phyloP scores from a whole-genome alignment of 2,329 filamentous ascomycete genomes.

The Fusarium chuoi region DNA sequence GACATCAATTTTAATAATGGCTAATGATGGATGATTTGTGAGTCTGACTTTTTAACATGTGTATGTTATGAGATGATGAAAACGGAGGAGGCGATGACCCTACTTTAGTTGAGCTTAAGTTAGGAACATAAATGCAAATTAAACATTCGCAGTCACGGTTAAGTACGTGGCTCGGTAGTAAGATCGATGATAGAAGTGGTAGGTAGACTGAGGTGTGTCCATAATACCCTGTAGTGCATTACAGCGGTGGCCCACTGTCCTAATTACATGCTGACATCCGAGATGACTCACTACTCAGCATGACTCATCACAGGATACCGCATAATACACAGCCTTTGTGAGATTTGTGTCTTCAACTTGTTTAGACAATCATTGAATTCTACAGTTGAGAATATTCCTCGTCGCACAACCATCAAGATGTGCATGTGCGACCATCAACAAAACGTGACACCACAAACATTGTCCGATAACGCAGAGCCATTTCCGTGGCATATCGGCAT shows the following conservation, averaged over 20 bases:
- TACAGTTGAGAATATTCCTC: neutral
- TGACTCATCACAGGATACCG: neutral
- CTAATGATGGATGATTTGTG: no score
- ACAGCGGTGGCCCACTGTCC: neutral
- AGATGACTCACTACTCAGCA: neutral
- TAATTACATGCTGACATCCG: neutral
- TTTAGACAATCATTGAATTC: neutral
- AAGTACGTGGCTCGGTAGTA: neutral
- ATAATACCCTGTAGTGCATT: neutral
- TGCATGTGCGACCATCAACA: fast-evolving
- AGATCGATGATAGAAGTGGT: neutral
- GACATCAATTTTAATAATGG: no score
- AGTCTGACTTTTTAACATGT: no score
- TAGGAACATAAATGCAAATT: neutral
- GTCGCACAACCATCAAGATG: neutral
- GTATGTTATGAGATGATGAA: no score
- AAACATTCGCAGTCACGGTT: neutral
- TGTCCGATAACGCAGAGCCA: fast-evolving
- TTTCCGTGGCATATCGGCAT: constrained; percentile 40
- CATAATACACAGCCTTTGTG: neutral
- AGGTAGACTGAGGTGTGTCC: neutral
- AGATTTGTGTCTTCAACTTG: neutral
- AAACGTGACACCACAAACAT: fast-evolving
- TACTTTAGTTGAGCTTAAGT: neutral
- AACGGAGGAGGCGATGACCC: no score